These are phyloP conservation scores for Pochonia chlamydosporia DNA, from an alignment of 2,329 filamentous ascomycete genomes.

Conservation along the genomic window DNA sequence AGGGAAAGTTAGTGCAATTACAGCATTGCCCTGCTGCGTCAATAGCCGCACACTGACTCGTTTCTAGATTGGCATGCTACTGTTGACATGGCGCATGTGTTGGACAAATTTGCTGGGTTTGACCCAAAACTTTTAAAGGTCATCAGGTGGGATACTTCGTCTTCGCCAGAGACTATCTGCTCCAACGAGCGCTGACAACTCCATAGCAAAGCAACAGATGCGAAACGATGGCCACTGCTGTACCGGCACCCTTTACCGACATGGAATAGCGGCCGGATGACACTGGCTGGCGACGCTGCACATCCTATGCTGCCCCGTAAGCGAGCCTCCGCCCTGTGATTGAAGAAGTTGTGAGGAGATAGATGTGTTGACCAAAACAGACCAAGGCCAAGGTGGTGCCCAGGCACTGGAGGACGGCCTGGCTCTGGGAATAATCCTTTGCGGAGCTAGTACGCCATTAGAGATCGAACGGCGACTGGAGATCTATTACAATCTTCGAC, in stretches of 20 bases:
- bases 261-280: conserved; percentile 25
- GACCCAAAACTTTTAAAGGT: conserved; percentile 20
- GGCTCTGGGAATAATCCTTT: conserved; percentile 23
- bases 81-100: conserved; percentile 21
- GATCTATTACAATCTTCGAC: conserved; percentile 19
- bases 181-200: background rate
- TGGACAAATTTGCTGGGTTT: conserved; percentile 21
- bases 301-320: conserved; percentile 33
- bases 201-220: conserved; percentile 26
- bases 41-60: background rate
- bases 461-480: conserved; percentile 18
- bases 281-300: conserved; percentile 30
- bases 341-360: background rate
- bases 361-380: conserved; percentile 12
- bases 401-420: conserved; percentile 30
- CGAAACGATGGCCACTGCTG: conserved; percentile 29
- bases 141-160: conserved; percentile 17
- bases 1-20: conserved; percentile 14
- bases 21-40: background rate
- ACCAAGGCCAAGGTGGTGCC: conserved; percentile 32
- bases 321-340: conserved; percentile 2
- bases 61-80: conserved; percentile 23
- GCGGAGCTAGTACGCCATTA: conserved; percentile 12
- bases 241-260: conserved; percentile 25
- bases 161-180: no score